These are phyloP conservation scores for Trifolium subterraneum DNA, from an alignment of 306 rosid genomes.

Conservation along the genomic window DNA sequence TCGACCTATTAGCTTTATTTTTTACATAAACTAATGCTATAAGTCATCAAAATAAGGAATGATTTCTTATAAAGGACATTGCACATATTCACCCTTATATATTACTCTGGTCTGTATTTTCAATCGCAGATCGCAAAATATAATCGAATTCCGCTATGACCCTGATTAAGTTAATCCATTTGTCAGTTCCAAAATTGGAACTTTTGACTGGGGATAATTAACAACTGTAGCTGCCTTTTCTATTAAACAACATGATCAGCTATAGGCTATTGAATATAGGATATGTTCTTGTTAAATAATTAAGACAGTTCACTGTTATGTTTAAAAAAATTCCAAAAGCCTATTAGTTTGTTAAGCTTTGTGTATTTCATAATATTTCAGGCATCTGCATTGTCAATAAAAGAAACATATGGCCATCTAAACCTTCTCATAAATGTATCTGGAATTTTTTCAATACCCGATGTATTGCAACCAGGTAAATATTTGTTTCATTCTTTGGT, in stretches of 20 bases:
- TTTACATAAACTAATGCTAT: background rate
- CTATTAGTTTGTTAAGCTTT: conserved; percentile 33
- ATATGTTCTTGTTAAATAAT: background rate
- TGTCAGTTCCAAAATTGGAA: background rate
- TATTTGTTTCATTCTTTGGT: conserved; percentile 29
- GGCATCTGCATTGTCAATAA: conserved; percentile 78
- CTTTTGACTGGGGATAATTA: background rate
- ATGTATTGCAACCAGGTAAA: conserved; percentile 82
- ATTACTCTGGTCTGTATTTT: background rate
- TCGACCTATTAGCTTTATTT: background rate
- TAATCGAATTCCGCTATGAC: background rate
- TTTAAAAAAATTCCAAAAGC: background rate
- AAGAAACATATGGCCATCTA: conserved; percentile 72
- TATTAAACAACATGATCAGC: background rate
- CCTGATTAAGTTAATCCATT: background rate
- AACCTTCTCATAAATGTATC: conserved; percentile 92
- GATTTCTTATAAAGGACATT: background rate
- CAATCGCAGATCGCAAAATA: background rate
- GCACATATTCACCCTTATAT: background rate
- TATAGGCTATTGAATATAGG: conserved; percentile 2
- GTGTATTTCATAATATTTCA: conserved; percentile 48
- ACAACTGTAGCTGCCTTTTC: conserved; percentile 12
- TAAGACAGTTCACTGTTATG: conserved; percentile 8
- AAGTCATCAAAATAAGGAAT: background rate
- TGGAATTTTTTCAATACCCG: conserved; percentile 88